Evolutionary conservation across 805 yeast species (phyloP), one percentile per base, ranked within the genome.

Genomic region (Metschnikowia koreensis): DNA sequence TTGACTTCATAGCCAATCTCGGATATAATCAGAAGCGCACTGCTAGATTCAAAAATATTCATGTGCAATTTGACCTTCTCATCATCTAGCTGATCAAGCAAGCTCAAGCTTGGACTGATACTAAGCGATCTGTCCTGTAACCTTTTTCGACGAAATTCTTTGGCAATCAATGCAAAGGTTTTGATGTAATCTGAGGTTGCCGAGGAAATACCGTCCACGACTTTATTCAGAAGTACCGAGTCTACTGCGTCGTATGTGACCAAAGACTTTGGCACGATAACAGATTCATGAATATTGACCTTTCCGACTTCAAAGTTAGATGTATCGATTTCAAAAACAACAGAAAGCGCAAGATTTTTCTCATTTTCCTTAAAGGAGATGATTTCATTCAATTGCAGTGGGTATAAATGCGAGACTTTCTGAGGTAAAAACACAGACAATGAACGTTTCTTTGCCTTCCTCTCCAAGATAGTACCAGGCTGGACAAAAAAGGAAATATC

Each of bases 391-490:
- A 93, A 75, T 43, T 80, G 78, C 41, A 73, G 72, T 8, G 97
- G 97, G 58, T 86, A 79, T 59, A 91, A 75, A 53, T 85, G 81
- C 41, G 83, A 80, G 29, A 79, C 75, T 54, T 80, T 81, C 65
- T 92, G 97, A 12, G 96, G 94, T 67, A 92, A 78, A 63, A 85
- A 87, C 3, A 93, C 97, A 7, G 97, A 84, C 4, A 93, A 82
- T 1, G 96, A 90, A 66, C 98, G 81, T 72, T 89, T 91, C 69
- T 89, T 88, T 0, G 96, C 87, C 66, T 93, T 91, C 55, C 92
- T 84, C 64, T 94, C 99, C 54, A 93, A 73, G 9, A 82, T 71
- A 0, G 96, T 82, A 13, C 91, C 93, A 39, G 82, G 86, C 58
- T 80, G 82, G 47, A 93, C 69, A 59, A 76, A 89, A 42, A 83